Base-by-base conservation (phyloP, 306 rosid species). In the Cucumis hystrix region DNA sequence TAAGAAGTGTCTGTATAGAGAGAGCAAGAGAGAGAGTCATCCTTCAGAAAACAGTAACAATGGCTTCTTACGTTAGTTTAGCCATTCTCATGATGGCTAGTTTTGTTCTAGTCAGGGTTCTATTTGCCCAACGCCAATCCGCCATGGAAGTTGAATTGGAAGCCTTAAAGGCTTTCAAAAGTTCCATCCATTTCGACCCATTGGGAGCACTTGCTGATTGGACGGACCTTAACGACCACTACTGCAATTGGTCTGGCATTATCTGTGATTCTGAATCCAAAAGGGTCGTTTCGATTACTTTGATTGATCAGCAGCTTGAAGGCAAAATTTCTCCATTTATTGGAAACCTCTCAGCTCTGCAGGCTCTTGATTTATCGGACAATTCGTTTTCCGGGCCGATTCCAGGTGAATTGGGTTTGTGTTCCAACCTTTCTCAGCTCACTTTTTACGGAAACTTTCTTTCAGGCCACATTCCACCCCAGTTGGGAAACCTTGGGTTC, bases 241-340 rank as follows among this genome's bases (percentile, higher is more conserved):
- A 91, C 66, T 89, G 98, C 90, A 89, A 91, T 75, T 93, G 95
- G 95, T 74, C 93, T 51, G 95, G 95, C 62, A 82, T 91, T 85
- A 71, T 83, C 76, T 93, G 98, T 85, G 88, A 84, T 54, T 28
- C 83, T 37, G 62, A 86, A 10, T 83, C 89, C 49, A 85, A 74
- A 11, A 81, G 79, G 74, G 93, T 93, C 56, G 65, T 81, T 45
- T 81, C 93, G 20, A 82, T 93, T 84, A 81, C 92, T 56, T 69
- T 91, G 63, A 35, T n/a, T 39, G 77, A 78, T 17, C 78, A 71
- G 83, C 86, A 83, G 86, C 93, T 93, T 74, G 76, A 79, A 81
- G 98, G 98, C 54, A 35, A 82, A 83, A 77, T 93, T 74, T 84
- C 98, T 58, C 96, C 96, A 9, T 89, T 88, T 86, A 79, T 93